Percentiles rank a stretch among this genome's conserved stretches.
phyloP scores from a whole-genome alignment of 805 yeast genomes.

The Scheffersomyces stipitis region DNA sequence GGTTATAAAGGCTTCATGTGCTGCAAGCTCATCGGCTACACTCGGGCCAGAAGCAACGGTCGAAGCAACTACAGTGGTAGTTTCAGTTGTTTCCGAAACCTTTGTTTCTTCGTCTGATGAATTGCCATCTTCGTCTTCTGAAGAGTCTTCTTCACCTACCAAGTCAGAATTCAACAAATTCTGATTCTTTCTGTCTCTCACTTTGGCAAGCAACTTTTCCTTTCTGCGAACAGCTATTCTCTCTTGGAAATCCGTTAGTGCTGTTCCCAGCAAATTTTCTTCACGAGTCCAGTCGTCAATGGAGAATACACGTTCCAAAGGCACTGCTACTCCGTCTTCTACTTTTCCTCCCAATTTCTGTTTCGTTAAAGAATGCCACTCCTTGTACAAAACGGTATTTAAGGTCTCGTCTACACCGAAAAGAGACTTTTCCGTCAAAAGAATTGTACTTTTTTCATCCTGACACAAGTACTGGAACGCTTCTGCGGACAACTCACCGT shows the following conservation, averaged over 20 bases:
- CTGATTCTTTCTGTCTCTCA: slow-evolving; percentile 39
- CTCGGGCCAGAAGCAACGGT: slow-evolving; percentile 4
- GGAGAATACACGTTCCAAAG: slow-evolving; percentile 44
- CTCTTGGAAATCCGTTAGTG: slow-evolving; percentile 48
- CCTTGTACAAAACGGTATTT: slow-evolving; percentile 48
- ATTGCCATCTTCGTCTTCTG: slow-evolving; percentile 35
- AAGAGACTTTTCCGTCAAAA: slow-evolving; percentile 62
- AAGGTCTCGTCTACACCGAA: slow-evolving; percentile 38
- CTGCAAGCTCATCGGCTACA: slow-evolving; percentile 30
- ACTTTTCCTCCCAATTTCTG: slow-evolving; percentile 33
- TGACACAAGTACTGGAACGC: slow-evolving; percentile 56
- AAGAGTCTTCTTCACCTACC: slow-evolving; percentile 31
- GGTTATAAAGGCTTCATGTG: slow-evolving; percentile 41
- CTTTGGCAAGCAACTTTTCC: slow-evolving; percentile 40
- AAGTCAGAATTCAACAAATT: slow-evolving; percentile 38
- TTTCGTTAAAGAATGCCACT: slow-evolving; percentile 51
- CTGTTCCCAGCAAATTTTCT: slow-evolving; percentile 50
- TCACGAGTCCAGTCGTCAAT: slow-evolving; percentile 45
- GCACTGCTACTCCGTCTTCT: slow-evolving; percentile 65
- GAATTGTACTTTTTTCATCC: slow-evolving; percentile 64
- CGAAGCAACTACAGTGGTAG: slow-evolving; percentile 1
- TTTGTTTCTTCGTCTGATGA: slow-evolving; percentile 28
- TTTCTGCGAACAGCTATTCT: slow-evolving; percentile 47
- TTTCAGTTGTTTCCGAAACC: slow-evolving; percentile 5
- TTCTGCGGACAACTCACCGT: slow-evolving; percentile 60